Conservation (phyloP, 345 rosid species). For the Balakata baccata region DNA sequence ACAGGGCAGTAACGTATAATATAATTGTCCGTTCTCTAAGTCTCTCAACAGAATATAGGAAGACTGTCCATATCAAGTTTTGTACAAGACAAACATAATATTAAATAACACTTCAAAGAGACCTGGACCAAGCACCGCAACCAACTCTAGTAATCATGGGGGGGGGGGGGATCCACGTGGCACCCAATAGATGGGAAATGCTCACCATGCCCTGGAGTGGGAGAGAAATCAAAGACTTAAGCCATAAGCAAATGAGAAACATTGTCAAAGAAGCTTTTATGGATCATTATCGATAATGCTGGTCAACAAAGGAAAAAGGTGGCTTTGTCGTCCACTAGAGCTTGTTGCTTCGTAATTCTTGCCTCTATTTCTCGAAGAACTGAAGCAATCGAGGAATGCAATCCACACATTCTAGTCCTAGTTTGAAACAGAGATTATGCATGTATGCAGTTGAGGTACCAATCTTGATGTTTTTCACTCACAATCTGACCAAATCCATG, state of each 20-base stretch:
- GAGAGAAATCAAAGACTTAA: constrained; percentile 6
- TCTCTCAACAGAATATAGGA: not conserved
- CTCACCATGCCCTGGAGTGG: constrained; percentile 1
- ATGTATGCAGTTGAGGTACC: too few relatives aligned
- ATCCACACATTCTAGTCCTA: not conserved
- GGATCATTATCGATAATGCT: constrained; percentile 11
- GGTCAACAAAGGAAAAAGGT: constrained; percentile 23
- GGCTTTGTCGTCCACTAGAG: constrained; percentile 38
- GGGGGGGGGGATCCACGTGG: not conserved
- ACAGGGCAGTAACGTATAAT: not conserved
- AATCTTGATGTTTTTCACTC: too few relatives aligned
- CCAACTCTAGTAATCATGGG: not conserved
- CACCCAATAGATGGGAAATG: not conserved
- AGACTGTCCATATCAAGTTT: not conserved
- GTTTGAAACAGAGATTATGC: not conserved
- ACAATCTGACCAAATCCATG: too few relatives aligned
- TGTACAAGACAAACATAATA: constrained; percentile 1
- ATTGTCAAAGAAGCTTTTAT: constrained; percentile 5
- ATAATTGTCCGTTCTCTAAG: not conserved
- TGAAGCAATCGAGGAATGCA: not conserved
- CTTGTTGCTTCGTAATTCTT: constrained; percentile 18
- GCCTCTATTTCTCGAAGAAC: not conserved
- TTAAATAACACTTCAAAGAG: not conserved
- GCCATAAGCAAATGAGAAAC: constrained; percentile 18
- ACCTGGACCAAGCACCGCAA: not conserved